These are phyloP conservation scores for Eutrema salsugineum DNA, from an alignment of 441 rosid species.

Conservation along the genomic window DNA sequence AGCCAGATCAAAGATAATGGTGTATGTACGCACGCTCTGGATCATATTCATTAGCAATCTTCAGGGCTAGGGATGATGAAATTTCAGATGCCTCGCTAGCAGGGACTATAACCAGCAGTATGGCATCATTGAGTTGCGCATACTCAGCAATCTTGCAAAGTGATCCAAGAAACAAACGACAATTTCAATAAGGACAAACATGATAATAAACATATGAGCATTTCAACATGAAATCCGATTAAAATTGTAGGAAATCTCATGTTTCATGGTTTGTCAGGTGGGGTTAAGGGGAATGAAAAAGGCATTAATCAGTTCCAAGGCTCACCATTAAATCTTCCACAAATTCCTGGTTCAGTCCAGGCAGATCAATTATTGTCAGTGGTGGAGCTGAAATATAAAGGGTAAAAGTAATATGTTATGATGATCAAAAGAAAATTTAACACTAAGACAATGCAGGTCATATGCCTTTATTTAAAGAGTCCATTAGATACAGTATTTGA, in stretches of 20 bases:
- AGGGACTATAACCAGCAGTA: constrained; percentile 79
- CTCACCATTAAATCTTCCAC: constrained; percentile 85
- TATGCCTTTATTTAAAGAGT: too few species aligned
- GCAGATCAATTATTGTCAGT: constrained; percentile 80
- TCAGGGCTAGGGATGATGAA: constrained; percentile 82
- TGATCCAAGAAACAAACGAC: constrained; percentile 16
- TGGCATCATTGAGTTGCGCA: constrained; percentile 81
- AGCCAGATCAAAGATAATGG: neutral
- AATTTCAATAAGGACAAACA: constrained; percentile 12
- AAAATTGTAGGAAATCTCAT: neutral
- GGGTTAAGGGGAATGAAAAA: neutral
- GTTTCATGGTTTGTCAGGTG: neutral
- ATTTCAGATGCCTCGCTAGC: constrained; percentile 85
- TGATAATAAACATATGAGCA: neutral
- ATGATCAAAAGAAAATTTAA: neutral
- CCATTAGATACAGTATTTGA: too few species aligned
- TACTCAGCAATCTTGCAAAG: constrained; percentile 63
- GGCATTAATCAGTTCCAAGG: neutral
- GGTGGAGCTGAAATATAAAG: constrained; percentile 69
- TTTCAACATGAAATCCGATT: neutral
- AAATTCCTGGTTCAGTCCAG: constrained; percentile 92
- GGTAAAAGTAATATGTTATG: neutral
- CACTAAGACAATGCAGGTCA: too few species aligned
- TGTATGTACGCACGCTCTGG: constrained; percentile 59
- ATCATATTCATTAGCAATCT: constrained; percentile 84